Base-by-base conservation (phyloP, 2,329 filamentous ascomycete species). In the Trichophyton equinum region DNA sequence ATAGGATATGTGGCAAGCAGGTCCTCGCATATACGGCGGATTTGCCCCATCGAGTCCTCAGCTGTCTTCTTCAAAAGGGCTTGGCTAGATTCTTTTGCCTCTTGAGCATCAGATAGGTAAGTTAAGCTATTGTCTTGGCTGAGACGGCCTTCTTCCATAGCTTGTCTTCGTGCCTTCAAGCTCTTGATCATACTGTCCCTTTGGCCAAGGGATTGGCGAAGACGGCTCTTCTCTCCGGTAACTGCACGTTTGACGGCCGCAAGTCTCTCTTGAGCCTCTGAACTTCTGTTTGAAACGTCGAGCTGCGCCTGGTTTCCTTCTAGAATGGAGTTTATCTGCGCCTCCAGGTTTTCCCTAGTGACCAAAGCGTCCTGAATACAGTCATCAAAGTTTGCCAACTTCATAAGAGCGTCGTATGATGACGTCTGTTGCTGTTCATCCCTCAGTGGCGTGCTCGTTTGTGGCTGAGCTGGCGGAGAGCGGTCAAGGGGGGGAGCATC, bases 351-450 rank as follows among this genome's bases (percentile, higher is more conserved):
- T 62, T 88, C 84, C 13, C 88, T 84, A 0, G 89, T 95, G 1
- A 85, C 82, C 8, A 96, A 76, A 1, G 91, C 91, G 72, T 97
- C 92, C 70, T 95, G 90, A 25, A 96, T 89, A 60, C 91, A 95
- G 70, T 88, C 89, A 64, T 96, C 90, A 15, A 97, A 79, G 62
- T 91, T 96, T 4, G 89, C 86, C 9, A 97, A 79, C 63, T 88
- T 86, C 85, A 96, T 92, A 20, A 97, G 78, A 1, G 88, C 84
- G 68, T 90, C 91, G 72, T 95, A 96, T 0, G 91, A 91, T 0
- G 90, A 91, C 0, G 87, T 91, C 0, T 82, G 70, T n/a, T 82
- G 76, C 0, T 82, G 71, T 1, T 77, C 66, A 1, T 79, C 73
- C 4, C 80, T 78, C 25, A 81, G 76, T 13, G 51, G 3, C 38